A percentile compares a stretch with the other conserved stretches of the same genome.
Conservation (phyloP, 495 filamentous ascomycete genomes). For the Penicillium argentinense region DNA sequence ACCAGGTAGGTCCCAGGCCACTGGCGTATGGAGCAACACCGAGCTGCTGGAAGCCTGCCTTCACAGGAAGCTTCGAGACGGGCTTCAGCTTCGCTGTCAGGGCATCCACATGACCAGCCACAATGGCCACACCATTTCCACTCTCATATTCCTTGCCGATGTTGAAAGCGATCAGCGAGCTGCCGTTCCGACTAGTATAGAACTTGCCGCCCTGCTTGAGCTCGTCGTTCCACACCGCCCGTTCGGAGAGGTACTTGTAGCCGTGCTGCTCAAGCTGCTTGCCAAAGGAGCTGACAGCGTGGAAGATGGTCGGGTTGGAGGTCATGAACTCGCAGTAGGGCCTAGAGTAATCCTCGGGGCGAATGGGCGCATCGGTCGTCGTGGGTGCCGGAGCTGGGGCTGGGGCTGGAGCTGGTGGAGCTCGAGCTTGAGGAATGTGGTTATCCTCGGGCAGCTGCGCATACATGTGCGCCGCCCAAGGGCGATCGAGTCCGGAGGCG, state of each 20-base stretch:
- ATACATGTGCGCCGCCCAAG: slow-evolving; percentile 24
- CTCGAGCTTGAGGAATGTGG: slow-evolving; percentile 2
- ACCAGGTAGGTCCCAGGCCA: slow-evolving; percentile 82
- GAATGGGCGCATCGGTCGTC: slow-evolving; percentile 20
- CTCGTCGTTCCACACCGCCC: slow-evolving; percentile 74
- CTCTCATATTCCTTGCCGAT: slow-evolving; percentile 79
- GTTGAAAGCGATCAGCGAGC: slow-evolving; percentile 81
- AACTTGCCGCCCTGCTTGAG: slow-evolving; percentile 83
- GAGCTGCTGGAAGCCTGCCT: slow-evolving; percentile 83
- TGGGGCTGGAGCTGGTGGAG: slow-evolving; percentile 8
- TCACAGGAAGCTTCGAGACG: slow-evolving; percentile 73
- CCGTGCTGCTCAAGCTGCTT: slow-evolving; percentile 67
- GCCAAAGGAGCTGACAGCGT: slow-evolving; percentile 75
- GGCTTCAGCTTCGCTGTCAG: slow-evolving; percentile 88
- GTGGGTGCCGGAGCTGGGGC: slow-evolving; percentile 15
- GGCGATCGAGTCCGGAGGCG: slow-evolving; percentile 20
- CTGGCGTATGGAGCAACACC: slow-evolving; percentile 93
- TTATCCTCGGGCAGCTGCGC: slow-evolving; percentile 19
- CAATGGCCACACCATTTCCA: slow-evolving; percentile 77
- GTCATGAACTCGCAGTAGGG: slow-evolving; percentile 89
- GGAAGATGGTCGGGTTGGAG: slow-evolving; percentile 88
- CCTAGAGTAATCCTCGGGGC: slow-evolving; percentile 66
- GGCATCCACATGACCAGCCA: slow-evolving; percentile 92
- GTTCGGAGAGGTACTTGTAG: slow-evolving; percentile 75
- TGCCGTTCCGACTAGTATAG: slow-evolving; percentile 82